A percentile compares a stretch with the other conserved stretches of the same genome.
Conservation (phyloP, 768 basidiomycete genomes). For the Tubosaeta sp. region DNA sequence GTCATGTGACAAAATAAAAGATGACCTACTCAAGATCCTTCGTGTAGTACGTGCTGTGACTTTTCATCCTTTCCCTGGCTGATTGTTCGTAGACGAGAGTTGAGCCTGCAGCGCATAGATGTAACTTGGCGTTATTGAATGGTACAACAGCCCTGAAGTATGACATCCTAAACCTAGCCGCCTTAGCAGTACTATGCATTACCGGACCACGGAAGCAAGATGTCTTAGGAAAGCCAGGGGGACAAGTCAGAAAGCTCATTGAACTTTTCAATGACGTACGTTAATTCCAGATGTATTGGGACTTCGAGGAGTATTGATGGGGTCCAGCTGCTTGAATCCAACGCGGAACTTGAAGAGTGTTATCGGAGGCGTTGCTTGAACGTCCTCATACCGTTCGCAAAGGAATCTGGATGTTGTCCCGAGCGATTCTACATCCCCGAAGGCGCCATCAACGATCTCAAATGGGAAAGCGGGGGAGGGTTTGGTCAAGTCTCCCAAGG, state of each 20-base stretch:
- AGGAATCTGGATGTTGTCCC: constrained; percentile 17
- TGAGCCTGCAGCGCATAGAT: constrained; percentile 13
- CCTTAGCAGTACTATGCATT: constrained; percentile 11
- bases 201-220: constrained; percentile 2
- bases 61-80: neutral
- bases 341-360: constrained; percentile 11
- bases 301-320: neutral
- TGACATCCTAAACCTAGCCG: constrained; percentile 20
- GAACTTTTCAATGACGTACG: constrained; percentile 27
- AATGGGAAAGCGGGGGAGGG: constrained; percentile 9
- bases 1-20: constrained; percentile 10
- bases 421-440: constrained; percentile 7
- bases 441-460: constrained; percentile 7
- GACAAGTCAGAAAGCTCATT: constrained; percentile 6
- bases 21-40: constrained; percentile 13
- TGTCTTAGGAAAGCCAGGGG: constrained; percentile 2
- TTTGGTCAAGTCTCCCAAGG: constrained; percentile 23
- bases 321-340: constrained; percentile 20
- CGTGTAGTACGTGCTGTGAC: constrained; percentile 6
- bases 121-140: constrained; percentile 22
- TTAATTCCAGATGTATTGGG: neutral
- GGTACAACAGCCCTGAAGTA: constrained; percentile 8
- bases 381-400: constrained; percentile 19
- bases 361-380: constrained; percentile 17
- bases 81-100: constrained; percentile 10